Evolutionary conservation across 164 flowering plant genomes (phyloP).

Genomic region (Saururus chinensis): DNA sequence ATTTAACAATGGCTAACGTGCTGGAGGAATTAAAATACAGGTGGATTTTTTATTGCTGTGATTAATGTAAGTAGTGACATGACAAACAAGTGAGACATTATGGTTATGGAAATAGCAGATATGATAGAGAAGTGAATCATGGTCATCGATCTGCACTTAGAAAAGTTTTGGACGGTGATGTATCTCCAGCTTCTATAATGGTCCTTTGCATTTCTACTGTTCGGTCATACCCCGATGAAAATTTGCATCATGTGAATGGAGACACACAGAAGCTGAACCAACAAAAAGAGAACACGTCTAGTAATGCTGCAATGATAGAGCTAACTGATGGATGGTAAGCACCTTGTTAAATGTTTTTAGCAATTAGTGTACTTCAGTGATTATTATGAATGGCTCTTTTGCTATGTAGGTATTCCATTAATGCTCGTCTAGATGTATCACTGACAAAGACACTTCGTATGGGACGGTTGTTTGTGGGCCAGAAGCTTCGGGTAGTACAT

Average conservation of each 20-base stretch:
- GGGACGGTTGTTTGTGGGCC: constrained; percentile 78
- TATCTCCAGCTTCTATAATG: constrained; percentile 62
- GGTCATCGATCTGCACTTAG: constrained; percentile 87
- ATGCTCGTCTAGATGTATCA: constrained; percentile 57
- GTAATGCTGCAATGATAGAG: constrained; percentile 37
- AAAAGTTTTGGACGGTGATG: constrained; percentile 83
- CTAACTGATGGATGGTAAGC: constrained; percentile 97
- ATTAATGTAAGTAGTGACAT: background rate
- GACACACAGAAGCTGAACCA: constrained; percentile 11
- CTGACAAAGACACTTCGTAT: constrained; percentile 52
- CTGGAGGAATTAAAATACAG: constrained; percentile 91
- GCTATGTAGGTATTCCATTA: constrained; percentile 63
- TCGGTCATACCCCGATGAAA: constrained; percentile 14
- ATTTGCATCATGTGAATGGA: constrained; percentile 4
- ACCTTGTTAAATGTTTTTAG: background rate
- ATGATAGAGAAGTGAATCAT: constrained; percentile 92
- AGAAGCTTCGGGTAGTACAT: constrained; percentile 75
- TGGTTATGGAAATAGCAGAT: constrained; percentile 27
- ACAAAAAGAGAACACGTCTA: constrained; percentile 12
- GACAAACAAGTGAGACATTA: background rate
- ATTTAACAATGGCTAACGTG: constrained; percentile 64
- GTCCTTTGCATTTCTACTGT: constrained; percentile 76
- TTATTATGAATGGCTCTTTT: constrained; percentile 4
- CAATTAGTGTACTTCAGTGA: background rate
- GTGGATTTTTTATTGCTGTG: constrained; percentile 19